phyloP scores from a whole-genome alignment of 768 basidiomycete genomes.

The Tulasnella sp. region DNA sequence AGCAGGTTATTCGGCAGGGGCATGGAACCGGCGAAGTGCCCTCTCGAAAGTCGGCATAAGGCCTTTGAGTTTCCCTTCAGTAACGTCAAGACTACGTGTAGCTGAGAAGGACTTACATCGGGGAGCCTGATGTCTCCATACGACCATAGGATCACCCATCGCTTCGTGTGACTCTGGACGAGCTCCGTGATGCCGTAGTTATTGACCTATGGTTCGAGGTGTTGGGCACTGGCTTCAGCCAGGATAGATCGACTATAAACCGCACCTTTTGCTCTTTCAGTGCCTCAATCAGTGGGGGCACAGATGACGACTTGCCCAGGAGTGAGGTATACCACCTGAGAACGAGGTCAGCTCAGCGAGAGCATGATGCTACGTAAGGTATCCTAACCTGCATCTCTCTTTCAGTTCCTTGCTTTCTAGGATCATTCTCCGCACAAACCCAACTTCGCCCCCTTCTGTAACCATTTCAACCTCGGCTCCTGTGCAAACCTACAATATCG shows the following conservation, averaged over 20 bases:
- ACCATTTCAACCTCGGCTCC: slow-evolving; percentile 85
- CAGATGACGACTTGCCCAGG: slow-evolving; percentile 75
- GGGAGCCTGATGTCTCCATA: slow-evolving; percentile 51
- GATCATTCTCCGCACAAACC: slow-evolving; percentile 69
- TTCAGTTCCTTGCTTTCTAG: slow-evolving; percentile 47
- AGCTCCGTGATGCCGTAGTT: slow-evolving; percentile 84
- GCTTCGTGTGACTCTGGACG: slow-evolving; percentile 72
- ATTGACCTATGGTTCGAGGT: slow-evolving; percentile 41
- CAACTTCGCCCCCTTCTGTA: slow-evolving; percentile 71
- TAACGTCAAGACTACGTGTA: neutral
- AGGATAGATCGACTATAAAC: neutral
- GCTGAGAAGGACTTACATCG: slow-evolving; percentile 47
- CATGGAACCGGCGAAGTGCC: slow-evolving; percentile 38
- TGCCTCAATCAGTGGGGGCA: slow-evolving; percentile 45
- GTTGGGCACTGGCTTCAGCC: neutral
- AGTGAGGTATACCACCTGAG: slow-evolving; percentile 86
- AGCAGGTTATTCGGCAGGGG: slow-evolving; percentile 46
- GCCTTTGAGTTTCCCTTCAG: neutral
- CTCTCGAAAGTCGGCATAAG: slow-evolving; percentile 25
- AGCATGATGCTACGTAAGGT: neutral
- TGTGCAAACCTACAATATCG: slow-evolving; percentile 57
- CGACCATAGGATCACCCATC: slow-evolving; percentile 94
- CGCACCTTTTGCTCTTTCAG: slow-evolving; percentile 39
- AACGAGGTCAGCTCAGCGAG: neutral
- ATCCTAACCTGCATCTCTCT: slow-evolving; percentile 46